Evolutionary conservation across 129 eudicot genomes (phyloP).

Genomic region (Saussurea involucrata): DNA sequence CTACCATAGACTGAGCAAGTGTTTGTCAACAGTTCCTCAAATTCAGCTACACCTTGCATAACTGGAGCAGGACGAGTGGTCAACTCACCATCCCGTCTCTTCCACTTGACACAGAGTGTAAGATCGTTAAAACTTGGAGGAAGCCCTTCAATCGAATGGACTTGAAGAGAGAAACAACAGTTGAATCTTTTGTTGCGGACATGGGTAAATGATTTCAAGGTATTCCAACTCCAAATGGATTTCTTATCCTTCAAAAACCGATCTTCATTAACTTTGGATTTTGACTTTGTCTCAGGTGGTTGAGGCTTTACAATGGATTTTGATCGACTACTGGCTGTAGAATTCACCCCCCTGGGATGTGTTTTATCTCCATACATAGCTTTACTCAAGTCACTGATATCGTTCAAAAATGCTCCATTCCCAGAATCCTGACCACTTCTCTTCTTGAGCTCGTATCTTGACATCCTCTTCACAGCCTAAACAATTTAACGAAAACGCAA

Average conservation of each 20-base stretch:
- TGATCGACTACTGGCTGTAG: conserved; percentile 50
- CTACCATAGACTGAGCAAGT: conserved; percentile 74
- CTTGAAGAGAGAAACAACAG: conserved; percentile 78
- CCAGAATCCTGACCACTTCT: conserved; percentile 44
- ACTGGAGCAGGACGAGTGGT: conserved; percentile 57
- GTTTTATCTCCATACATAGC: conserved; percentile 52
- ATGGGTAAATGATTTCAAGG: conserved; percentile 64
- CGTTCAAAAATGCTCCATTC: conserved; percentile 42
- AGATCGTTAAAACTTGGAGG: conserved; percentile 49
- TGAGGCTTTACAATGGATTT: conserved; percentile 38
- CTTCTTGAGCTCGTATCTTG: conserved; percentile 41
- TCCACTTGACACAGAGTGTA: conserved; percentile 72
- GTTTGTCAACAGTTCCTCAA: conserved; percentile 57
- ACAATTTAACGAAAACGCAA: not conserved
- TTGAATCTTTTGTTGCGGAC: conserved; percentile 64
- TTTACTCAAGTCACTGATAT: conserved; percentile 56
- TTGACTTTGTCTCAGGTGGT: conserved; percentile 32
- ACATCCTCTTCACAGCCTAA: conserved; percentile 29
- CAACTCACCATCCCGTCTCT: conserved; percentile 68
- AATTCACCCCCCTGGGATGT: conserved; percentile 28
- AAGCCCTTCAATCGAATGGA: conserved; percentile 69
- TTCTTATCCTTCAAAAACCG: conserved; percentile 53
- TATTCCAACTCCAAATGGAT: conserved; percentile 90
- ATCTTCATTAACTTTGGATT: conserved; percentile 37
- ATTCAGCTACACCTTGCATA: conserved; percentile 56